phyloP scores from a whole-genome alignment of 176 grass and related monocot genomes.

The Triticum dicoccoides region DNA sequence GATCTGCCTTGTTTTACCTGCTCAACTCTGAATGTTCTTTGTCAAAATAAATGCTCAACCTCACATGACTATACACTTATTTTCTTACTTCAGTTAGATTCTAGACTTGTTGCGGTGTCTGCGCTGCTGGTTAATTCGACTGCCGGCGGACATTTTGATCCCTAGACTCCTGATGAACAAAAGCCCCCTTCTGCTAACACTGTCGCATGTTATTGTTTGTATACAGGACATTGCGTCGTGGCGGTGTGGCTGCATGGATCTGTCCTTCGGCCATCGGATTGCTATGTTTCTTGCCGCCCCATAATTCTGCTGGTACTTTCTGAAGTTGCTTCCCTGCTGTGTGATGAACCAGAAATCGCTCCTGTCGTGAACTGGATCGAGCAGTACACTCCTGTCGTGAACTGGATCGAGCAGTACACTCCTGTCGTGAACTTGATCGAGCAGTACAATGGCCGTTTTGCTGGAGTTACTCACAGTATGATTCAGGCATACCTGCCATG shows the following conservation, averaged over 20 bases:
- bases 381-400: background rate
- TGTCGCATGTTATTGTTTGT: background rate
- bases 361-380: background rate
- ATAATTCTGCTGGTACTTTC: slow-evolving; percentile 42
- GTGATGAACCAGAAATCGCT: slow-evolving; percentile 15
- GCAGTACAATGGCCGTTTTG: slow-evolving; percentile 28
- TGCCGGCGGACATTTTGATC: too few species aligned
- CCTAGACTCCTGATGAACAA: background rate
- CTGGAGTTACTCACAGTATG: slow-evolving; percentile 15
- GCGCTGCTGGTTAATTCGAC: too few species aligned
- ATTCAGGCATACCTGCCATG: slow-evolving; percentile 25
- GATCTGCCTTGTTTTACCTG: too few species aligned
- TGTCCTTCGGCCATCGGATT: slow-evolving; percentile 24
- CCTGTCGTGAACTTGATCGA: background rate
- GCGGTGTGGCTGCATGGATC: slow-evolving; percentile 34
- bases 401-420: background rate
- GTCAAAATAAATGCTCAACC: too few species aligned
- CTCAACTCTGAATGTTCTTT: too few species aligned
- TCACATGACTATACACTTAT: too few species aligned
- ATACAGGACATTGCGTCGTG: slow-evolving; percentile 41
- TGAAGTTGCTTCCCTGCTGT: slow-evolving; percentile 16
- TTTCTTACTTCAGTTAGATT: too few species aligned
- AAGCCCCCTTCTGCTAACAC: background rate
- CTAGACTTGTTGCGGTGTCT: too few species aligned
- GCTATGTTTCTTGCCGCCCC: slow-evolving; percentile 8